phyloP scores from a whole-genome alignment of 371 early-diverging fungal species.

The Rhizomucor miehei region DNA sequence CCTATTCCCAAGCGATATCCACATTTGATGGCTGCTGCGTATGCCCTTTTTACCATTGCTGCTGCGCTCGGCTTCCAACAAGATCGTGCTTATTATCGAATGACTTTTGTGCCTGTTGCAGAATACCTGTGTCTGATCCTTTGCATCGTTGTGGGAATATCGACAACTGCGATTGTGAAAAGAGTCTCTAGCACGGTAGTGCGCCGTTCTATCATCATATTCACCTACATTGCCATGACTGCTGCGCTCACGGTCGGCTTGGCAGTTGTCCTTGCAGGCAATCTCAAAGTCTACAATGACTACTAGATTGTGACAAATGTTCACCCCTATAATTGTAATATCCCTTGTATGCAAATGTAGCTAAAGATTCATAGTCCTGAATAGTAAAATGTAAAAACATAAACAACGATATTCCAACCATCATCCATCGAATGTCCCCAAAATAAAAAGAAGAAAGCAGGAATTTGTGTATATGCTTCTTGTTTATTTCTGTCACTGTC shows the following conservation, averaged over 20 bases:
- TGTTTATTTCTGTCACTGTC: too few relatives aligned
- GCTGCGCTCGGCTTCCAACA: conserved; percentile 25
- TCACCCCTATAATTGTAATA: too few relatives aligned
- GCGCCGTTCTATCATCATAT: neutral
- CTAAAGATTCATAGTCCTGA: too few relatives aligned
- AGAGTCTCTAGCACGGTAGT: conserved; percentile 5
- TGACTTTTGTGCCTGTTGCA: conserved; percentile 38
- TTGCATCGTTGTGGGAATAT: conserved; percentile 19
- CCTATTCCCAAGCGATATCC: conserved; percentile 14
- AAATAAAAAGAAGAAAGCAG: too few relatives aligned
- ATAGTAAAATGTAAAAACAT: too few relatives aligned
- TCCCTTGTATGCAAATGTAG: too few relatives aligned
- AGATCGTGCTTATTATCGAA: conserved; percentile 29
- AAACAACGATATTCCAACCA: too few relatives aligned
- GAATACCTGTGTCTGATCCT: conserved; percentile 28
- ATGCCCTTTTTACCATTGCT: conserved; percentile 14
- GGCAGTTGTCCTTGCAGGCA: conserved; percentile 29
- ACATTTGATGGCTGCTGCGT: conserved; percentile 8
- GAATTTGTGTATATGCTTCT: too few relatives aligned
- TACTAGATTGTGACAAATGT: too few relatives aligned
- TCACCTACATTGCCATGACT: conserved; percentile 8
- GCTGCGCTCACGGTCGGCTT: conserved; percentile 20
- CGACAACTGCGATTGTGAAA: conserved; percentile 1
- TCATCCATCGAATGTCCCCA: too few relatives aligned
- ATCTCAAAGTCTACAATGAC: conserved; percentile 32